Evolutionary conservation across 2,329 filamentous ascomycete species (phyloP).

Genomic region (Taxawa tesnikishii): DNA sequence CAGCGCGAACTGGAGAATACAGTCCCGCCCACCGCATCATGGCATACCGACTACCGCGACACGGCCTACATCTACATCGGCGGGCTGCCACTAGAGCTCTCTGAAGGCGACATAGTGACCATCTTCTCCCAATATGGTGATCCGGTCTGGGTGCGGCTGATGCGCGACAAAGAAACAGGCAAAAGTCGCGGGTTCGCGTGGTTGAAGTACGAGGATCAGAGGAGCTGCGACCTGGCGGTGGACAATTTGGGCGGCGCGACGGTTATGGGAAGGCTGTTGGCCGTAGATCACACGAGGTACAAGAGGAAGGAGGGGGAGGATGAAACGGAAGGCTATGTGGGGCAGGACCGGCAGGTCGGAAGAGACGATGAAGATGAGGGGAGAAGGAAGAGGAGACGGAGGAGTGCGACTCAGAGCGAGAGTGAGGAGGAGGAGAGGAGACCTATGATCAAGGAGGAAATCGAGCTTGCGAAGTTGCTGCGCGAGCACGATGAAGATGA

Average conservation of each 20-base stretch:
- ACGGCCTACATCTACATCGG: slow-evolving; percentile 96
- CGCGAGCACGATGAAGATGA: slow-evolving; percentile 76
- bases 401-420: slow-evolving; percentile 25
- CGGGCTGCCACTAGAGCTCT: slow-evolving; percentile 80
- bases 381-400: slow-evolving; percentile 23
- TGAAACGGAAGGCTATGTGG: slow-evolving; percentile 49
- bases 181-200: slow-evolving; percentile 92
- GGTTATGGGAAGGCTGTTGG: slow-evolving; percentile 65
- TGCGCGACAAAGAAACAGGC: slow-evolving; percentile 89
- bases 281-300: slow-evolving; percentile 89
- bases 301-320: slow-evolving; percentile 60
- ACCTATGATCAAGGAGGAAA: slow-evolving; percentile 67
- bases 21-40: slow-evolving; percentile 75
- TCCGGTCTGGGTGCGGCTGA: slow-evolving; percentile 82
- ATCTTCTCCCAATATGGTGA: slow-evolving; percentile 97
- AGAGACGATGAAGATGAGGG: slow-evolving; percentile 32
- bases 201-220: slow-evolving; percentile 96
- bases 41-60: slow-evolving; percentile 95
- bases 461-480: slow-evolving; percentile 63
- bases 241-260: slow-evolving; percentile 87
- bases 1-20: slow-evolving; percentile 87
- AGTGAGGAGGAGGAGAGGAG: slow-evolving; percentile 32
- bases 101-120: slow-evolving; percentile 88
- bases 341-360: slow-evolving; percentile 27
- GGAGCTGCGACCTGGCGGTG: slow-evolving; percentile 88